Evolutionary conservation across 495 filamentous ascomycete genomes (phyloP), one percentile per base, ranked within the genome.

Genomic region (Bombardia bombarda): DNA sequence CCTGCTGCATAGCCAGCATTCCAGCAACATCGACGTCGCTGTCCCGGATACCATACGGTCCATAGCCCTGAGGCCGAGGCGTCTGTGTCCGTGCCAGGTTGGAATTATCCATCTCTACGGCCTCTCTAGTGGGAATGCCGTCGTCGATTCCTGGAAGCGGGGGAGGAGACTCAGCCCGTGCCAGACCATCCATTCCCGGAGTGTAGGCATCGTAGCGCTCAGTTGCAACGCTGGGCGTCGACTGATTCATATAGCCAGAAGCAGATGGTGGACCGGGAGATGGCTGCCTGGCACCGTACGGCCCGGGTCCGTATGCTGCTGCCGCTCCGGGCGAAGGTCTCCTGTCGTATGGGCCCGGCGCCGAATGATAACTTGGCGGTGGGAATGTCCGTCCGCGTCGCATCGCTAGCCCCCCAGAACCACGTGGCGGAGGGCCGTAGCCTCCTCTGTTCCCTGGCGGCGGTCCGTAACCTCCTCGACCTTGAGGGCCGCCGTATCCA

Each of bases 51-150:
- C 67, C 65, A 46, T 67, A 74, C 51, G 67, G 74, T 16, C 62
- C 69, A 51, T 65, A 67, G 21, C 56, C 66, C 3, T 51, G 55
- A 31, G 65, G 63, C 4, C 55, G n/a, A n/a, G n/a, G n/a, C n/a
- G n/a, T 38, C 8, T 64, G 61, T 18, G 73, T 63, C 20, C 75
- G 73, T 44, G 65, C 74, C n/a, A 73, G 73, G 1, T 70, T 72
- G 49, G 71, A 52, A 49, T 84, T 69, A 67, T 87, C 82, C 87
- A 94, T 90, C 57, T 90, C 88, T 37, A 89, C 74, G 1, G 86
- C 86, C 52, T 87, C 83, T n/a, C 83, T 83, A 17, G 83, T 69
- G 13, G 64, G 57, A 12, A 60, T 47, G 5, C 38, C 57, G 32
- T 68, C 56, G 20, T 79, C 72, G 10, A 76, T 47, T 31, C 63